Evolutionary conservation across 1,284 basidiomycete genomes (phyloP), one percentile per base, ranked within the genome.

Genomic region (Pseudozyma sp.): DNA sequence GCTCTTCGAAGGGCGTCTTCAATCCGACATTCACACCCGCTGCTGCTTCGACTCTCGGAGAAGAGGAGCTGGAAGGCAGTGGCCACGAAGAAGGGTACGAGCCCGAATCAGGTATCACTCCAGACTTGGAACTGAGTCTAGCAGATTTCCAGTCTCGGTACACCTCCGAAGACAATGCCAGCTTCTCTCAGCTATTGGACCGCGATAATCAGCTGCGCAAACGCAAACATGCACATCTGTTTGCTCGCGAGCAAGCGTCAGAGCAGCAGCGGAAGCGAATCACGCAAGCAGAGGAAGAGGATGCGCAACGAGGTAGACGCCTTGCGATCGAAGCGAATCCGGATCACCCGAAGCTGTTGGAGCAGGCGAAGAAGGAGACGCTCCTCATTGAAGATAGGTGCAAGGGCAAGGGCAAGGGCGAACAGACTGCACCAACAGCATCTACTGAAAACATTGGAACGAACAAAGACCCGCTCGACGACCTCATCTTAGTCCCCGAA

Each of bases 101-200:
- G 11, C 48, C 55, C 5, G 21, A 50, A 16, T 70, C 76, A 12
- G 66, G 64, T 5, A 57, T 70, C 52, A 25, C 16, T 0, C 68
- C 71, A 2, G 55, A 67, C 11, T 39, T 53, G n/a, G 53, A 60
- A 31, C 66, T 83, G 38, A 70, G 76, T 0, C 63, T 84, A 6
- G 74, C 73, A 18, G 35, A 57, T 8, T 84, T 83, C 48, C 80
- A 83, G 39, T 43, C 74, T 21, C 51, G 36, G 1, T 84, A 81
- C 52, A 84, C 83, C 8, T 82, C 82, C 0, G 83, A 83, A 55
- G 82, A 83, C 74, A 84, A 83, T 43, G 83, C 83, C 1, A 82
- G 78, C 18, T 83, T 84, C 50, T 63, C 70, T 2, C 71, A 77
- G 54, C 58, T 84, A 16, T 64, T 83, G 40, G 65, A 80, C 7